phyloP scores from a whole-genome alignment of 106 monocot genomes.

The Apostasia ramifera region DNA sequence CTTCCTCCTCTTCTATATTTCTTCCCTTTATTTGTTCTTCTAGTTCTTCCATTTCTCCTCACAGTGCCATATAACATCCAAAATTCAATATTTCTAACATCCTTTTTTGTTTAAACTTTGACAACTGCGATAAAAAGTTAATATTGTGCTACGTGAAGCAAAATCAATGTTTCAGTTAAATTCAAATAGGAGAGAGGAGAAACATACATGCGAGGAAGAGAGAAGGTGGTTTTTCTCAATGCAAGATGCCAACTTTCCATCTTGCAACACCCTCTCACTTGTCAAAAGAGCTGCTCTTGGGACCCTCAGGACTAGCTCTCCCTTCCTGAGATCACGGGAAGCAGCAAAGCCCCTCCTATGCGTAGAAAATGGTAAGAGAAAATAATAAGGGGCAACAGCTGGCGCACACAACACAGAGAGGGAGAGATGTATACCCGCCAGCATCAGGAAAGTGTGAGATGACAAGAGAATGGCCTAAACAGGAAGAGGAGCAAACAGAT shows the following conservation, averaged over 20 bases:
- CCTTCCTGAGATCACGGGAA: slow-evolving; percentile 48
- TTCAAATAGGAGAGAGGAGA: not conserved
- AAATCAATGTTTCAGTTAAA: not conserved
- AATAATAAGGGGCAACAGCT: not conserved
- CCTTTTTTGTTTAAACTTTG: too few relatives aligned
- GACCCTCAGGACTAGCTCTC: slow-evolving; percentile 60
- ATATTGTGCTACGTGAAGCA: too few relatives aligned
- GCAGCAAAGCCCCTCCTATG: slow-evolving; percentile 81
- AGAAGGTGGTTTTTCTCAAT: slow-evolving; percentile 35
- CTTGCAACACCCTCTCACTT: slow-evolving; percentile 44
- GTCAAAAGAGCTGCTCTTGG: slow-evolving; percentile 71
- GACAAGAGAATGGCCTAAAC: slow-evolving; percentile 56
- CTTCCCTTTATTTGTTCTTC: too few relatives aligned
- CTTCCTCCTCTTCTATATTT: too few relatives aligned
- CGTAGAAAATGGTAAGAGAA: not conserved
- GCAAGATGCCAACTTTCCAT: slow-evolving; percentile 36
- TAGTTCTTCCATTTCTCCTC: too few relatives aligned
- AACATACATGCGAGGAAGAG: slow-evolving; percentile 49
- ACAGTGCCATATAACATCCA: too few relatives aligned
- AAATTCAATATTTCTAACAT: too few relatives aligned
- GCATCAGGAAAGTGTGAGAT: slow-evolving; percentile 60
- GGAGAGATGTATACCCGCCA: slow-evolving; percentile 55
- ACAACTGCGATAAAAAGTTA: too few relatives aligned
- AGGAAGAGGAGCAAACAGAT: slow-evolving; percentile 19
- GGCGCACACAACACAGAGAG: not conserved